Evolutionary conservation across 163 green algal species (phyloP), one percentile per base, ranked within the genome.

Genomic region (Coccomyxa subellipsoidea): DNA sequence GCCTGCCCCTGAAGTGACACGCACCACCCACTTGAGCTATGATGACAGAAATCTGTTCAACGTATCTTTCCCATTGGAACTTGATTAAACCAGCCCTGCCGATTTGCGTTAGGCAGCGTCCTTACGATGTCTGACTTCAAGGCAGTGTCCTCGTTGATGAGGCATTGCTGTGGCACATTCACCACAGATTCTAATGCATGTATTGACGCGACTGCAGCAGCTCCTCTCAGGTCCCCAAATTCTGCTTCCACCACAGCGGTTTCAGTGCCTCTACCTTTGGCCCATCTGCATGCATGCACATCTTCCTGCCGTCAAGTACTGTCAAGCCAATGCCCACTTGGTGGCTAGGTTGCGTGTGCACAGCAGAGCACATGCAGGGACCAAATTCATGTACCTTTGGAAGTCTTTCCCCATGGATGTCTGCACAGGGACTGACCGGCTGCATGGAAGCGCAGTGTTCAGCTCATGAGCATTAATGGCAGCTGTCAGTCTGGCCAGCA

Each of bases 101-200:
- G 32, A 21, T 39, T 35, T 35, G n/a, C 69, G 6, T 37, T 15
- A 9, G 18, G 69, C 18, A 76, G 34, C 31, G 72, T n/a, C n/a
- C 72, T 31, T 78, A 78, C 72, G 25, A 78, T 78, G 72, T 40
- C 72, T 21, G 72, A 78, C 40, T 4, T 10, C 25, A 18, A 8
- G 27, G 72, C 72, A 53, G 72, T 59, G 72, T n/a, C 72, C 4
- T 78, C 36, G 47, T 47, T 32, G 72, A 78, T 78, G 36, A 78
- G 36, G 36, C 36, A 78, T 5, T 54, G 21, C 37, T 54, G 2
- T 4, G 72, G 72, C 36, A 54, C 37, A 34, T 40, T 53, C 15
- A 78, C 36, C 25, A 40, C 72, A 40, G 25, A 4, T 25, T 38
- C 72, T 1, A 31, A 8, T 38, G 72, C 7, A 9, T 47, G 1